Evolutionary conservation across 805 yeast species (phyloP).

Genomic region (Cyberlindnera maclurae): DNA sequence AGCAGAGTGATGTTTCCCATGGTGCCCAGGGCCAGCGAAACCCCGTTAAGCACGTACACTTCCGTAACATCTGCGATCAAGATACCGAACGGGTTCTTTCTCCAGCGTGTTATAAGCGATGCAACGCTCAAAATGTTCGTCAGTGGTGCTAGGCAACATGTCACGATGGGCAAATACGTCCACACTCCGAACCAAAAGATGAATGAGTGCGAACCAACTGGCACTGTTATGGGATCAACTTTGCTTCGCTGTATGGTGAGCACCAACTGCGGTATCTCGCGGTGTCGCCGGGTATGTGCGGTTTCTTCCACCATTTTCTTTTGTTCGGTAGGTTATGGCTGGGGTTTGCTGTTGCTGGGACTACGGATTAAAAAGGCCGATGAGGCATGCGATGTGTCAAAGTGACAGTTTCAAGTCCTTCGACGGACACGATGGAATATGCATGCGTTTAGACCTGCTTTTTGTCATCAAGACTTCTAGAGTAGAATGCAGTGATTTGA

Average conservation of each 20-base stretch:
- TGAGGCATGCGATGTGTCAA: too few relatives aligned
- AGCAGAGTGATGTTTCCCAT: conserved; percentile 62
- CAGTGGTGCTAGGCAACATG: conserved; percentile 75
- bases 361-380: too few relatives aligned
- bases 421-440: too few relatives aligned
- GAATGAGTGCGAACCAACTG: conserved; percentile 13
- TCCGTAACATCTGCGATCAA: conserved; percentile 31
- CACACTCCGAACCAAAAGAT: conserved; percentile 58
- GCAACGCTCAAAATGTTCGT: conserved; percentile 69
- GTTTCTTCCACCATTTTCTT: background rate
- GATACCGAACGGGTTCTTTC: conserved; percentile 26
- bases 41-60: conserved; percentile 49
- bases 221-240: conserved; percentile 10
- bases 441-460: too few relatives aligned
- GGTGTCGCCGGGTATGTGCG: background rate
- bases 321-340: too few relatives aligned
- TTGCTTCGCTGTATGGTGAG: conserved; percentile 12
- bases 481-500: background rate
- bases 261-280: conserved; percentile 14
- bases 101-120: conserved; percentile 68
- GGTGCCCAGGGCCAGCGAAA: conserved; percentile 59
- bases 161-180: conserved; percentile 63
- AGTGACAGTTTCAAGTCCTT: too few relatives aligned
- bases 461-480: too few relatives aligned
- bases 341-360: too few relatives aligned